phyloP scores from a whole-genome alignment of 768 basidiomycete species.

The Steccherinum ochraceum region DNA sequence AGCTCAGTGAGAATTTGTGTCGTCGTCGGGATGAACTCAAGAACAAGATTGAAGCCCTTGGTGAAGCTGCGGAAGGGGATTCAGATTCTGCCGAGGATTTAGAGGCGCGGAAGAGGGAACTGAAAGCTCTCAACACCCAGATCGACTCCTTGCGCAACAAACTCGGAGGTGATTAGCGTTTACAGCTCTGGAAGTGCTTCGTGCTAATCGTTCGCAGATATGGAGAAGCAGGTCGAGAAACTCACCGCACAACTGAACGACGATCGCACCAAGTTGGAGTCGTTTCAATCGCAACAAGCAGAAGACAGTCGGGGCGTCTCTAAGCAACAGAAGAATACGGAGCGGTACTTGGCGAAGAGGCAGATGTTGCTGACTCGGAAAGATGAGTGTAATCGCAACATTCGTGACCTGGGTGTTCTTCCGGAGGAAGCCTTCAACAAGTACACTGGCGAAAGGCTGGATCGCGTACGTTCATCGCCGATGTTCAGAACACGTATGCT shows the following conservation, averaged over 20 bases:
- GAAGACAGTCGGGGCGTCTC: slow-evolving; percentile 85
- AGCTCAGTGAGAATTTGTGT: slow-evolving; percentile 83
- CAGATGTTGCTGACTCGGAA: slow-evolving; percentile 79
- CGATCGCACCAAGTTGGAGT: slow-evolving; percentile 58
- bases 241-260: slow-evolving; percentile 60
- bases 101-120: slow-evolving; percentile 61
- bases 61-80: slow-evolving; percentile 50
- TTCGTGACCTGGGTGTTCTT: slow-evolving; percentile 91
- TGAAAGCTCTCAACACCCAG: slow-evolving; percentile 56
- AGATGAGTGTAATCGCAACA: slow-evolving; percentile 93
- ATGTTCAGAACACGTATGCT: neutral
- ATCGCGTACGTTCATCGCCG: slow-evolving; percentile 51
- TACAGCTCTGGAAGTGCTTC: too few species aligned
- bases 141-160: slow-evolving; percentile 61
- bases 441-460: slow-evolving; percentile 83
- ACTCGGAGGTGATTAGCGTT: slow-evolving; percentile 42
- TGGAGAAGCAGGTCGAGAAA: slow-evolving; percentile 70
- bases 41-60: slow-evolving; percentile 68
- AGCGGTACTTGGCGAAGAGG: slow-evolving; percentile 88
- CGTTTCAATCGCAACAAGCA: slow-evolving; percentile 70
- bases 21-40: slow-evolving; percentile 76
- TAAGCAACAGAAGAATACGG: slow-evolving; percentile 92
- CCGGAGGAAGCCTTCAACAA: slow-evolving; percentile 98
- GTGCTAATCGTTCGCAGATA: slow-evolving; percentile 35
- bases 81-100: slow-evolving; percentile 59